Conservation (phyloP, 2,329 filamentous ascomycete species). For the Ophiocordyceps camponoti-leonardi region DNA sequence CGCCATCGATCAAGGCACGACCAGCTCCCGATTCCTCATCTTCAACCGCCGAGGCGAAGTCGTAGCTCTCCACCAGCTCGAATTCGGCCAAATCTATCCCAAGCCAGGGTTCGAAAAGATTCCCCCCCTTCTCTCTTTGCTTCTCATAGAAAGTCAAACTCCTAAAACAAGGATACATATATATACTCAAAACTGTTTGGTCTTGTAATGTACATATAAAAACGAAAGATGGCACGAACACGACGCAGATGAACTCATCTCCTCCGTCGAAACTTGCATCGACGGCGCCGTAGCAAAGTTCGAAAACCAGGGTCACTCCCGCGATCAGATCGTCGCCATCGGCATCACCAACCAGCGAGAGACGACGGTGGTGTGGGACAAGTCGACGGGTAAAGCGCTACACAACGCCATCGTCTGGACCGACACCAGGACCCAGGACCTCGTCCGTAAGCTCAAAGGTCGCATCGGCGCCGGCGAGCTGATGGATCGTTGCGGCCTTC, state of each 20-base stretch:
- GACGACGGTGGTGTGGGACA: constrained; percentile 68
- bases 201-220: too few relatives aligned
- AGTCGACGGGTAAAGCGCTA: constrained; percentile 55
- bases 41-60: constrained; percentile 56
- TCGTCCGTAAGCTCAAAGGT: constrained; percentile 57
- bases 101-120: constrained; percentile 52
- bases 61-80: constrained; percentile 55
- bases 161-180: too few relatives aligned
- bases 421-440: constrained; percentile 55
- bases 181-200: too few relatives aligned
- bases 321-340: constrained; percentile 52
- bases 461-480: constrained; percentile 50
- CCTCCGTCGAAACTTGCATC: constrained; percentile 59
- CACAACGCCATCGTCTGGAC: constrained; percentile 78
- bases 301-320: constrained; percentile 46
- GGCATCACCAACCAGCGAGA: constrained; percentile 77
- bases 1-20: constrained; percentile 67
- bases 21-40: constrained; percentile 61
- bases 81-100: constrained; percentile 60
- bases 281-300: constrained; percentile 56
- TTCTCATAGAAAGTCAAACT: too few relatives aligned
- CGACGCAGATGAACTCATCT: constrained; percentile 57
- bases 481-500: constrained; percentile 52
- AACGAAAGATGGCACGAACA: constrained; percentile 63
- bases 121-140: neutral